A percentile compares a stretch with the other conserved stretches of the same genome.
Evolutionary conservation across 306 rosid species (phyloP).

Genomic region (Canavalia ensiformis): DNA sequence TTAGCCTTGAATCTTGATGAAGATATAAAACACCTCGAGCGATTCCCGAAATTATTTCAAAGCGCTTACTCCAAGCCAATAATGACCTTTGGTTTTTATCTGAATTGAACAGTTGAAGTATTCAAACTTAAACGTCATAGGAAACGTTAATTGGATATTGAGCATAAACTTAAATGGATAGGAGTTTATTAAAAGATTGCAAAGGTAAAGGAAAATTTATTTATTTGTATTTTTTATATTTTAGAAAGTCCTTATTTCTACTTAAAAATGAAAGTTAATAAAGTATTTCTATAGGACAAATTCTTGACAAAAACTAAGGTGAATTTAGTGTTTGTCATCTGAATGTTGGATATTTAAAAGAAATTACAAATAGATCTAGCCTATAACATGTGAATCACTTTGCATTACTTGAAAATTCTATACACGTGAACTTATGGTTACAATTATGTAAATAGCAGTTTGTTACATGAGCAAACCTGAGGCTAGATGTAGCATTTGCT

Average conservation of each 20-base stretch:
- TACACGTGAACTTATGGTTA: no score
- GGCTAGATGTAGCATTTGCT: background rate
- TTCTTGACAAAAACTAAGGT: no score
- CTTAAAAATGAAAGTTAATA: no score
- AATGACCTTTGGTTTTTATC: conserved; percentile 34
- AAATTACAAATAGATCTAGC: no score
- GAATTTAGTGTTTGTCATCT: no score
- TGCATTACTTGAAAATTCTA: no score
- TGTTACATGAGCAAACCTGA: background rate
- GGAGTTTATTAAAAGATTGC: background rate
- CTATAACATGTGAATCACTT: no score
- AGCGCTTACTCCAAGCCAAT: conserved; percentile 48
- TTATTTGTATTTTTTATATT: no score
- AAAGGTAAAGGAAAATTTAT: background rate
- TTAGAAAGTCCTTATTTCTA: no score
- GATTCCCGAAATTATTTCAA: conserved; percentile 47
- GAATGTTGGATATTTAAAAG: no score
- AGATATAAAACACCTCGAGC: conserved; percentile 57
- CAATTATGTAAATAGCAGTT: no score
- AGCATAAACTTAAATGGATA: background rate
- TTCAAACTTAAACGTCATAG: background rate
- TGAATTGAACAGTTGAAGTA: background rate
- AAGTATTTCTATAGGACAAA: no score
- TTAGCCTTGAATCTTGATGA: conserved; percentile 60
- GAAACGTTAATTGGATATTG: background rate